Conservation (phyloP, 768 basidiomycete species). For the Lactarius trivialis region DNA sequence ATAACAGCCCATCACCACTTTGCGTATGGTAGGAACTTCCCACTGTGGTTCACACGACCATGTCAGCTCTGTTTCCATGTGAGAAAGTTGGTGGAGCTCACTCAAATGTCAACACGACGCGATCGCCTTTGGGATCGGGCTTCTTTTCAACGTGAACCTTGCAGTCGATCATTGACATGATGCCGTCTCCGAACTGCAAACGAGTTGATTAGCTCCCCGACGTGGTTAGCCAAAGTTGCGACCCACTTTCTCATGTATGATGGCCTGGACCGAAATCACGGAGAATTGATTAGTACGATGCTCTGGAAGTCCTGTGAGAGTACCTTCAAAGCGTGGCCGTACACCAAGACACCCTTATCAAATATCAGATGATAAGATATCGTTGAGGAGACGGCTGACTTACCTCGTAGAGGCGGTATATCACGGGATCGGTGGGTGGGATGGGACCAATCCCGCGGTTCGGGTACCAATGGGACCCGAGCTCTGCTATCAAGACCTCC, state of each 20-base stretch:
- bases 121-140: slow-evolving; percentile 71
- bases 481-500: slow-evolving; percentile 34
- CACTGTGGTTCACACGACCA: slow-evolving; percentile 36
- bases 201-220: background rate
- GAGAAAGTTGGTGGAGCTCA: slow-evolving; percentile 32
- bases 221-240: background rate
- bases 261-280: slow-evolving; percentile 35
- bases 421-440: slow-evolving; percentile 71
- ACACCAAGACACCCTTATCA: slow-evolving; percentile 59
- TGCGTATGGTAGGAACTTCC: slow-evolving; percentile 71
- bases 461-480: slow-evolving; percentile 70
- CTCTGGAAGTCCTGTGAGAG: slow-evolving; percentile 1
- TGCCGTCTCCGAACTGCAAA: slow-evolving; percentile 72
- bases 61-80: background rate
- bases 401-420: slow-evolving; percentile 80
- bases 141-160: slow-evolving; percentile 62
- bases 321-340: slow-evolving; percentile 76
- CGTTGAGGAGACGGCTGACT: slow-evolving; percentile 5
- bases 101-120: slow-evolving; percentile 76
- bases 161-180: slow-evolving; percentile 88
- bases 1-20: slow-evolving; percentile 42
- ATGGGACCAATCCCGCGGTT: slow-evolving; percentile 62
- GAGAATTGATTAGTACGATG: background rate
- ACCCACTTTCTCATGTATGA: slow-evolving; percentile 70
- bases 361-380: background rate